Evolutionary conservation across 2,329 filamentous ascomycete genomes (phyloP), one percentile per base, ranked within the genome.

Genomic region (Lachnellula occidentalis): DNA sequence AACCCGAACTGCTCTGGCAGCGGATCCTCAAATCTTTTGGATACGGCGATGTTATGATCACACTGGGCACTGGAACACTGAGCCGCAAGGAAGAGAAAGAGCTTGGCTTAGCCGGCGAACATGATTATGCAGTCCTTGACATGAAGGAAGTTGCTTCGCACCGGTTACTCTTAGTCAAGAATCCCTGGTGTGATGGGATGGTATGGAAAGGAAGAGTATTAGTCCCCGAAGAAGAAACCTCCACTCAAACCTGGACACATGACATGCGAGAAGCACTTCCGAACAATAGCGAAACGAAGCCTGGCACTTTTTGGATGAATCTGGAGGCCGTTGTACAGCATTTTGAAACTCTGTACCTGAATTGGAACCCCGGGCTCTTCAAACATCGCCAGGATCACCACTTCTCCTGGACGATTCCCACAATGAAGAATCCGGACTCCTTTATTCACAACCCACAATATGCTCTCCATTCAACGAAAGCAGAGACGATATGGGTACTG

Each of bases 311-410:
- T 67, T 97, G 94, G 92, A 95, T 97, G 73, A 84, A 86, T 22
- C 83, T 94, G 27, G 88, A 95, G 62, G 88, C 91, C 60, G 84
- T 96, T 4, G 81, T 90, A 36, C 91, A 96, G 65, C 86, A 96
- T 67, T 99, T 96, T 60, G 91, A 97, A 69, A 95, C 92, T 17
- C 82, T 99, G 62, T 99, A 97, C 70, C 77, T 99, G 52, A 99
- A 97, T 72, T 99, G 94, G 94, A 96, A 96, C 61, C 92, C 94
- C 0, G 79, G 81, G 0, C 76, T 96, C 0, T 99, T 99, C 71
- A 76, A 76, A 1, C 75, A 88, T 67, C 85, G 92, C 8, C 86
- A 96, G 69, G 92, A 99, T 64, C 83, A 92, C 53, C 94, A 99
- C 71, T 95, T 97, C 66, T 78, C 79, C 2, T 99, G 94, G 94